phyloP scores from a whole-genome alignment of 2,329 filamentous ascomycete genomes.

The Sporothrix euskadiensis region DNA sequence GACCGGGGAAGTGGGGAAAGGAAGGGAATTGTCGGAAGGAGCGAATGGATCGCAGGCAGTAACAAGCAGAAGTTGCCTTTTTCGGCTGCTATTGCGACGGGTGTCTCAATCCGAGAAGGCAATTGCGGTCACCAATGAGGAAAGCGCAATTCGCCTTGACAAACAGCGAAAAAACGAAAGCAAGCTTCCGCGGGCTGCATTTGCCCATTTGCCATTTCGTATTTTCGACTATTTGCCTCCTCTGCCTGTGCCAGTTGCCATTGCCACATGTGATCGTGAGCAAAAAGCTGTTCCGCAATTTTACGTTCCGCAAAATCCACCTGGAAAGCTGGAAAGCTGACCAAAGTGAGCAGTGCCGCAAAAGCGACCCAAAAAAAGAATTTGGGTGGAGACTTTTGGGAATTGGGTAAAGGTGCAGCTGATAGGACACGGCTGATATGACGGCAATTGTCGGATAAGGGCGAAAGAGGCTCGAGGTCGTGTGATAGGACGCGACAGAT shows the following conservation, averaged over 20 bases:
- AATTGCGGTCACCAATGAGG: background rate
- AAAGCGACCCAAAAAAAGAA: background rate
- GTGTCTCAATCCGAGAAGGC: constrained; percentile 16
- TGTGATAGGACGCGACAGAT: constrained; percentile 16
- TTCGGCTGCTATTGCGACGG: constrained; percentile 21
- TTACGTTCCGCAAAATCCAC: background rate
- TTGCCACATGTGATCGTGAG: constrained; percentile 16
- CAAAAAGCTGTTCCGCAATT: background rate
- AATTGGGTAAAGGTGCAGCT: background rate
- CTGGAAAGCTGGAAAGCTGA: background rate
- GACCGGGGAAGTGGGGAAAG: constrained; percentile 27
- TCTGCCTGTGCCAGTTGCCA: background rate
- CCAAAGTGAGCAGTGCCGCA: background rate
- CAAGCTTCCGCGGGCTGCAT: background rate
- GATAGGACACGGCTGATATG: background rate
- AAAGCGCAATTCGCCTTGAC: background rate
- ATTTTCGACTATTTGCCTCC: background rate
- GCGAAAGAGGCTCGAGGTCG: constrained; percentile 20
- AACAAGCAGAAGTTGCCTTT: constrained; percentile 17
- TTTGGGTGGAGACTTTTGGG: background rate
- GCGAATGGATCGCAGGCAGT: background rate
- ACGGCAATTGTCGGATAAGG: constrained; percentile 27
- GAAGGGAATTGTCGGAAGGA: constrained; percentile 30
- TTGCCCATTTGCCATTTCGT: background rate
- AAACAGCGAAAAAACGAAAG: constrained; percentile 1